These are phyloP conservation scores for Anisodus acutangulus DNA, from an alignment of 257 asterid genomes.

Conservation along the genomic window DNA sequence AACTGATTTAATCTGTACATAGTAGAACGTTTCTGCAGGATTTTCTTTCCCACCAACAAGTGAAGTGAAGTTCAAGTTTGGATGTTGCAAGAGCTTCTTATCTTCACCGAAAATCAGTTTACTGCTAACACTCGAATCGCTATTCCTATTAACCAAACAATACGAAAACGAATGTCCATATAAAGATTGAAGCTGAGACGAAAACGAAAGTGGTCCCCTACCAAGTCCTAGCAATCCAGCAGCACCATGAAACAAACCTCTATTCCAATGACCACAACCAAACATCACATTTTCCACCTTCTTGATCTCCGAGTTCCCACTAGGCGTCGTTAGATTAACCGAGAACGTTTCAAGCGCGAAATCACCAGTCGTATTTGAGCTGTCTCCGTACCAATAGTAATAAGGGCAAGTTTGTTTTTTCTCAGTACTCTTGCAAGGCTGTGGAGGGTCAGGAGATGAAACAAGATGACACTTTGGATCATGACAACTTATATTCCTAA, in stretches of 20 bases:
- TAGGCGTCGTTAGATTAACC: slow-evolving; percentile 62
- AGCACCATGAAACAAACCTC: slow-evolving; percentile 95
- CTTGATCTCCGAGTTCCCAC: slow-evolving; percentile 52
- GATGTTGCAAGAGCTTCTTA: slow-evolving; percentile 49
- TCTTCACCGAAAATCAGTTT: slow-evolving; percentile 92
- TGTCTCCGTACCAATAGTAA: slow-evolving; percentile 93
- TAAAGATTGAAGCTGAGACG: slow-evolving; percentile 71
- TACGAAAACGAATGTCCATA: slow-evolving; percentile 86
- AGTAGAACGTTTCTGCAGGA: slow-evolving; percentile 74
- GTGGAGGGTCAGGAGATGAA: slow-evolving; percentile 76
- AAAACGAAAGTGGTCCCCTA: slow-evolving; percentile 74
- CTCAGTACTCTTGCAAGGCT: slow-evolving; percentile 43
- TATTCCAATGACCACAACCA: slow-evolving; percentile 96
- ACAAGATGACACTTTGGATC: slow-evolving; percentile 78
- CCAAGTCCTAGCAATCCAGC: slow-evolving; percentile 86
- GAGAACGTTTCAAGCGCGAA: slow-evolving; percentile 80
- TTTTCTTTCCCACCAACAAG: slow-evolving; percentile 57
- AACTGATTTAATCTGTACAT: slow-evolving; percentile 63
- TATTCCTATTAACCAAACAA: slow-evolving; percentile 80
- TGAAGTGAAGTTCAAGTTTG: slow-evolving; percentile 65
- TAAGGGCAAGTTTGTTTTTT: slow-evolving; percentile 72
- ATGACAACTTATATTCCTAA: slow-evolving; percentile 57
- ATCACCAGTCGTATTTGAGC: slow-evolving; percentile 91
- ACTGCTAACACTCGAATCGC: slow-evolving; percentile 75
- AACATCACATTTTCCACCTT: slow-evolving; percentile 79